These are phyloP conservation scores for Nicotiana otophora DNA, from an alignment of 257 asterid genomes.

Conservation along the genomic window DNA sequence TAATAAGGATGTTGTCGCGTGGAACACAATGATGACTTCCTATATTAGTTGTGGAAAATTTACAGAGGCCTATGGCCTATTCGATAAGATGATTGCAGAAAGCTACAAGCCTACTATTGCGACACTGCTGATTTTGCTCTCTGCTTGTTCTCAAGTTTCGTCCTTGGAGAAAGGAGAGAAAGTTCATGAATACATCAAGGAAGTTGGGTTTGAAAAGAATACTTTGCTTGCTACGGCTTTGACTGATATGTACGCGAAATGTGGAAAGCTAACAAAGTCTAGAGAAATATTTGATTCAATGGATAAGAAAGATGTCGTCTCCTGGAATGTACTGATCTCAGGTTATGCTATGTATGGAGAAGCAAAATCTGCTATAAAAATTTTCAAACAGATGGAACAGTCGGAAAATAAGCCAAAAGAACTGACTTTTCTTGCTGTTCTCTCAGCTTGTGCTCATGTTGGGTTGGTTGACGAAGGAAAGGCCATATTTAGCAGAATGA, in stretches of 20 bases:
- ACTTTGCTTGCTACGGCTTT: constrained; percentile 57
- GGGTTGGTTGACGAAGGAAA: constrained; percentile 65
- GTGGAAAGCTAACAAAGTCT: constrained; percentile 51
- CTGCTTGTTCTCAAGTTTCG: constrained; percentile 58
- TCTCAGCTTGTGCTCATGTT: constrained; percentile 75
- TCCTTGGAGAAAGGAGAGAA: constrained; percentile 47
- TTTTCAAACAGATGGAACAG: constrained; percentile 56
- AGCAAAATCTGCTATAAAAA: constrained; percentile 45
- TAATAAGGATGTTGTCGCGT: constrained; percentile 42
- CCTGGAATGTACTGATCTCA: constrained; percentile 80
- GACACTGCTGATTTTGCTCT: constrained; percentile 50
- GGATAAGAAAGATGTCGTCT: constrained; percentile 44
- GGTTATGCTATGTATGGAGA: constrained; percentile 70
- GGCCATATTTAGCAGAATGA: constrained; percentile 43
- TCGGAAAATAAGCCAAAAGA: constrained; percentile 39
- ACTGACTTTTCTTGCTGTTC: constrained; percentile 62
- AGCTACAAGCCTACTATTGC: constrained; percentile 46
- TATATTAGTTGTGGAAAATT: constrained; percentile 35
- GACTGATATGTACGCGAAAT: constrained; percentile 74
- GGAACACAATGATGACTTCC: constrained; percentile 65
- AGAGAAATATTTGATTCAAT: constrained; percentile 54
- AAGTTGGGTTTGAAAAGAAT: constrained; percentile 27
- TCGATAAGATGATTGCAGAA: constrained; percentile 45
- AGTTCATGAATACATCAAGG: constrained; percentile 44
- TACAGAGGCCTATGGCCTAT: constrained; percentile 45